phyloP scores from a whole-genome alignment of 352 stramenopile genomes.

The Globisporangium nodosum region DNA sequence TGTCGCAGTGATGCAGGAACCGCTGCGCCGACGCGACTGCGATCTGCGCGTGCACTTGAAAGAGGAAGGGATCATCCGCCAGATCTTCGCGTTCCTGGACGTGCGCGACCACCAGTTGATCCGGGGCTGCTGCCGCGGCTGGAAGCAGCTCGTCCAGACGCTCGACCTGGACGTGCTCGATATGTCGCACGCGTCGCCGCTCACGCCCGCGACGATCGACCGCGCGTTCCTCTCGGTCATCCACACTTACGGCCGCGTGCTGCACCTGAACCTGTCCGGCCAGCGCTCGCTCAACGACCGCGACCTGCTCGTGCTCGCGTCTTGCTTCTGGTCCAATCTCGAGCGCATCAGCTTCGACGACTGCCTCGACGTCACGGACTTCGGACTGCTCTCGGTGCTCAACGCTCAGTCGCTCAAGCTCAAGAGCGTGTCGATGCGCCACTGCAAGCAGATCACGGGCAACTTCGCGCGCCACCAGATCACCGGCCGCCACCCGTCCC shows the following conservation, averaged over 20 bases:
- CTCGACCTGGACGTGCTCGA: slow-evolving; percentile 64
- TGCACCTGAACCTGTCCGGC: slow-evolving; percentile 58
- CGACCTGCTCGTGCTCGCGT: slow-evolving; percentile 76
- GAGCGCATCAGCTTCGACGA: slow-evolving; percentile 63
- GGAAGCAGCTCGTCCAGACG: slow-evolving; percentile 62
- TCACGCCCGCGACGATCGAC: slow-evolving; percentile 42
- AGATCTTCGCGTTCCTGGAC: slow-evolving; percentile 65
- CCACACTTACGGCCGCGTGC: slow-evolving; percentile 62
- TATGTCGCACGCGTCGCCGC: slow-evolving; percentile 46
- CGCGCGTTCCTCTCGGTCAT: slow-evolving; percentile 54
- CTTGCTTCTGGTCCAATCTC: slow-evolving; percentile 71
- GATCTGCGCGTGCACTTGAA: slow-evolving; percentile 36
- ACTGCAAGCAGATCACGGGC: slow-evolving; percentile 75
- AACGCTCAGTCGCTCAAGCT: slow-evolving; percentile 78
- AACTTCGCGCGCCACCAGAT: slow-evolving; percentile 35
- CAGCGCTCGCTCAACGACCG: slow-evolving; percentile 62
- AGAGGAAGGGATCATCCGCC: slow-evolving; percentile 54
- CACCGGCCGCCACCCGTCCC: slow-evolving; percentile 52
- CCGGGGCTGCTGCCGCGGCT: slow-evolving; percentile 46
- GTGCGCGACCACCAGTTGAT: slow-evolving; percentile 70
- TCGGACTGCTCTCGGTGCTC: slow-evolving; percentile 70
- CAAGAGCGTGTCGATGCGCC: slow-evolving; percentile 52
- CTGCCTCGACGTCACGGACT: slow-evolving; percentile 76
- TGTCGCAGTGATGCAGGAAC: not conserved
- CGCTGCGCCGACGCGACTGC: slow-evolving; percentile 11